Percentiles rank a stretch among this genome's conserved stretches.
Conservation (phyloP, 768 basidiomycete species). For the Pleurotus tuber-regium region DNA sequence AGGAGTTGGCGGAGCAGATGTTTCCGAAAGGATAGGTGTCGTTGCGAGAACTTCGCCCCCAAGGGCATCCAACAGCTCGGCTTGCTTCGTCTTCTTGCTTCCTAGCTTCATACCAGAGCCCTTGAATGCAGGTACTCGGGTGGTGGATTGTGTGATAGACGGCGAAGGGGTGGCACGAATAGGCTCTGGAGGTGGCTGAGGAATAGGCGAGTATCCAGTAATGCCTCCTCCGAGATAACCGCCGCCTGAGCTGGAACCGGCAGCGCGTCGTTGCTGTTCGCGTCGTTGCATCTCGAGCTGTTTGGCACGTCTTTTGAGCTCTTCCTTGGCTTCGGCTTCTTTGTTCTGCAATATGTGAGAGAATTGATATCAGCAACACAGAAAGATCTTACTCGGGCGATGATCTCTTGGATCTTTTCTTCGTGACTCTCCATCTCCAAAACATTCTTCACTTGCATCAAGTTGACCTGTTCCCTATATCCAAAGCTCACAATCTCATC, state of each 20-base stretch:
- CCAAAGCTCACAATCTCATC: conserved; percentile 95
- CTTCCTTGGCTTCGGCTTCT: conserved; percentile 98
- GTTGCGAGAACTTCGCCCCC: conserved; percentile 71
- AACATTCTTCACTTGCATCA: conserved; percentile 76
- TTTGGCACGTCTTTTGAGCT: conserved; percentile 95
- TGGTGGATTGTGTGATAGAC: conserved; percentile 39
- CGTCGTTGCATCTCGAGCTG: conserved; percentile 97
- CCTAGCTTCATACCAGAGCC: conserved; percentile 96
- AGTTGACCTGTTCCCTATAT: conserved; percentile 73
- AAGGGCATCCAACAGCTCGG: conserved; percentile 83
- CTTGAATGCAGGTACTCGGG: conserved; percentile 86
- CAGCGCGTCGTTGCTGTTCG: conserved; percentile 83
- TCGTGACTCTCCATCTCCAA: conserved; percentile 91
- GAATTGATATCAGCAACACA: conserved; percentile 1
- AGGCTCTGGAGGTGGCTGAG: conserved; percentile 51
- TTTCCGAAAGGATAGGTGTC: conserved; percentile 41
- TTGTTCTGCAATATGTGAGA: conserved; percentile 65
- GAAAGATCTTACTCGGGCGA: conserved; percentile 68
- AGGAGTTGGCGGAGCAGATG: conserved; percentile 36
- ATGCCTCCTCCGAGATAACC: conserved; percentile 67
- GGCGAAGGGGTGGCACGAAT: conserved; percentile 35
- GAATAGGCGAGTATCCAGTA: conserved; percentile 65
- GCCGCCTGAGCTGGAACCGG: conserved; percentile 44
- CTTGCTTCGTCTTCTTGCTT: conserved; percentile 86
- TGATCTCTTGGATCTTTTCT: conserved; percentile 97